Evolutionary conservation across 768 basidiomycete genomes (phyloP).

Genomic region (Suillus plorans): DNA sequence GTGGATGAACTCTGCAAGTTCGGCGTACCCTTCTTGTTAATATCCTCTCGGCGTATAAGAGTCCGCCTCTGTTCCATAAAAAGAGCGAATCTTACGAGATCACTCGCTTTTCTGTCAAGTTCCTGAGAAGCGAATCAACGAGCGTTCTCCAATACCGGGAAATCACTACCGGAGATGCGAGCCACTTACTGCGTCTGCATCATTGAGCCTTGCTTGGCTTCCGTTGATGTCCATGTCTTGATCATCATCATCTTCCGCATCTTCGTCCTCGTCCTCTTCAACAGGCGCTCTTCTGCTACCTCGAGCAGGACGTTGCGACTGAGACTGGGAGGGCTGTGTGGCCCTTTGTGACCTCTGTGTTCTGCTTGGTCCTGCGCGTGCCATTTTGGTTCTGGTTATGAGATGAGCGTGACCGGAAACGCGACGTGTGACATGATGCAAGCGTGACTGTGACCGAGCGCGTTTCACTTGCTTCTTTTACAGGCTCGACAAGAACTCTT

Average conservation of each 20-base stretch:
- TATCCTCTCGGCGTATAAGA: constrained; percentile 76
- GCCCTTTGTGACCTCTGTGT: constrained; percentile 39
- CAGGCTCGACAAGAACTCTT: background rate
- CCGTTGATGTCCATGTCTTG: constrained; percentile 34
- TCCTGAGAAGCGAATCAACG: constrained; percentile 44
- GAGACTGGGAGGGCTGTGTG: constrained; percentile 39
- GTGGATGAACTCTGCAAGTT: background rate
- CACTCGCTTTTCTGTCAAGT: constrained; percentile 60
- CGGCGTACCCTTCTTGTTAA: constrained; percentile 72
- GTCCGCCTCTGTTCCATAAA: constrained; percentile 74
- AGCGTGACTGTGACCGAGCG: constrained; percentile 16
- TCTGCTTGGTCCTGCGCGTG: constrained; percentile 33
- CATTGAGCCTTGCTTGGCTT: constrained; percentile 26
- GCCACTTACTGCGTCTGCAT: constrained; percentile 19
- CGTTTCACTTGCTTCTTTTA: constrained; percentile 2
- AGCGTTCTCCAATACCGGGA: background rate
- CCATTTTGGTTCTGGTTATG: constrained; percentile 19
- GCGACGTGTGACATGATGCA: background rate
- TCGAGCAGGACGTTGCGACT: constrained; percentile 36
- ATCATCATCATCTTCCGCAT: constrained; percentile 23
- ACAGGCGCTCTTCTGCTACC: constrained; percentile 20
- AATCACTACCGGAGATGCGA: background rate
- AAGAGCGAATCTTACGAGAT: constrained; percentile 77
- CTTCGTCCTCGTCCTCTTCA: constrained; percentile 37
- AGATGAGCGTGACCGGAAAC: constrained; percentile 7